Evolutionary conservation across 2,329 filamentous ascomycete genomes (phyloP).

Genomic region (Phialemonium atrogriseum): DNA sequence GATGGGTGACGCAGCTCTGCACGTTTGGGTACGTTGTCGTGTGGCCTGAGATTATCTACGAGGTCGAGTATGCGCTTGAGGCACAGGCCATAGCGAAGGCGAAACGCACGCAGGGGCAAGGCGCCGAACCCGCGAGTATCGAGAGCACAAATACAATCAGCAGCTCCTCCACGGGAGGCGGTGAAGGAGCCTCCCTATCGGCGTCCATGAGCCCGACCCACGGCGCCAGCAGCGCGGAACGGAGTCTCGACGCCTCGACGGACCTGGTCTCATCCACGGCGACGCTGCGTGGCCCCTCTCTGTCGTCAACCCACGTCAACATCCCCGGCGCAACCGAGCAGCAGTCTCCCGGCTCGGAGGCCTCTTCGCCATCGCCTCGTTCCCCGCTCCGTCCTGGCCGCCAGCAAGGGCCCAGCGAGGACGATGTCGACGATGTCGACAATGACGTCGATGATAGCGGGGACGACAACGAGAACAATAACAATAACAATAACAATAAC

Average conservation of each 20-base stretch:
- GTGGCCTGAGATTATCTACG: conserved; percentile 71
- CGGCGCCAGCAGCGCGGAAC: no score
- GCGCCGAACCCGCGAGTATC: conserved; percentile 9
- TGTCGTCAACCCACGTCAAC: conserved; percentile 16
- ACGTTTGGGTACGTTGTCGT: conserved; percentile 87
- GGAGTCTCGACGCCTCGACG: conserved; percentile 8
- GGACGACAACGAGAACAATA: no score
- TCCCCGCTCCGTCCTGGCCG: conserved; percentile 7
- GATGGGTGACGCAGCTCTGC: conserved; percentile 88
- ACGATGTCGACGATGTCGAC: no score
- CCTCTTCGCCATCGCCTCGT: conserved; percentile 11
- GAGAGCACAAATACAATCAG: conserved; percentile 10
- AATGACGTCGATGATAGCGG: no score
- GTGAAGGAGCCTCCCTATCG: not conserved
- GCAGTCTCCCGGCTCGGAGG: conserved; percentile 13
- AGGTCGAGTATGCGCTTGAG: conserved; percentile 65
- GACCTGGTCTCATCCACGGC: conserved; percentile 11
- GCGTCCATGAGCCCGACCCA: no score
- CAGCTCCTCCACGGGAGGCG: conserved; percentile 3
- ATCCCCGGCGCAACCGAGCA: conserved; percentile 5
- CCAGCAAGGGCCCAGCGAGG: no score
- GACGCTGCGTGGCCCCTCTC: conserved; percentile 14
- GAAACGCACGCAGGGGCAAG: conserved; percentile 16
- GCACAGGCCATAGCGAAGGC: conserved; percentile 46
- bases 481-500: conserved; percentile 5